These are phyloP conservation scores for Diaporthe sp. DNA, from an alignment of 2,329 filamentous ascomycete genomes.

Conservation along the genomic window DNA sequence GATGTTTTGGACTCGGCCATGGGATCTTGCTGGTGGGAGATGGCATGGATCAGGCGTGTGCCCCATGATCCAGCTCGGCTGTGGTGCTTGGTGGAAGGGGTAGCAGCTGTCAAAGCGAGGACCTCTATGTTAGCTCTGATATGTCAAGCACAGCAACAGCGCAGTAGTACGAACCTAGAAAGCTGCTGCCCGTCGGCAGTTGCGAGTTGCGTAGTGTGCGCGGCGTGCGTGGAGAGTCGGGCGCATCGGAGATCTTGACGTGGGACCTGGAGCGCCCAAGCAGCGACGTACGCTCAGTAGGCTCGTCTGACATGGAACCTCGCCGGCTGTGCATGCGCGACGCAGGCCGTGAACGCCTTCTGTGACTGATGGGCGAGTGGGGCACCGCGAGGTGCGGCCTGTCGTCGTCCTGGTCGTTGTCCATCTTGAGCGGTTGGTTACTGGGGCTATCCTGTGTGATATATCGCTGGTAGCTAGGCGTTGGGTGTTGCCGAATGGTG, in stretches of 20 bases:
- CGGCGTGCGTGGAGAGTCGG: slow-evolving; percentile 25
- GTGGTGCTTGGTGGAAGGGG: slow-evolving; percentile 62
- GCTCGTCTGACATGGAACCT: slow-evolving; percentile 39
- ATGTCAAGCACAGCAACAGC: background rate
- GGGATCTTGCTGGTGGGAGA: slow-evolving; percentile 70
- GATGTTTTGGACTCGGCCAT: slow-evolving; percentile 76
- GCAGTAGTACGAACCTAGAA: slow-evolving; percentile 42
- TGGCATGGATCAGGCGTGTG: slow-evolving; percentile 72
- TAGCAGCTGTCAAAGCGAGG: slow-evolving; percentile 51
- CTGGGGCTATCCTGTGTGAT: background rate
- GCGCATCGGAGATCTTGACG: slow-evolving; percentile 38
- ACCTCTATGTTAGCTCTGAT: slow-evolving; percentile 35
- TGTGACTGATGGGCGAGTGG: slow-evolving; percentile 38
- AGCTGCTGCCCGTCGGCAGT: slow-evolving; percentile 36
- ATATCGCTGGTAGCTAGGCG: background rate
- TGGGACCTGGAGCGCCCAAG: slow-evolving; percentile 34
- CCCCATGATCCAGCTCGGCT: slow-evolving; percentile 72
- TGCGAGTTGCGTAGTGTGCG: slow-evolving; percentile 10
- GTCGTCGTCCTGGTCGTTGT: slow-evolving; percentile 36
- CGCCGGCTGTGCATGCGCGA: slow-evolving; percentile 40
- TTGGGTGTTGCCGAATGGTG: slow-evolving; percentile 21
- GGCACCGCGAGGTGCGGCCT: slow-evolving; percentile 22
- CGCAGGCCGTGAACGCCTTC: slow-evolving; percentile 40
- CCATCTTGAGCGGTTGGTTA: slow-evolving; percentile 11
- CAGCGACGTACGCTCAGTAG: slow-evolving; percentile 38